Base-by-base conservation (phyloP, 768 basidiomycete species). In the Hypholoma fasciculare region DNA sequence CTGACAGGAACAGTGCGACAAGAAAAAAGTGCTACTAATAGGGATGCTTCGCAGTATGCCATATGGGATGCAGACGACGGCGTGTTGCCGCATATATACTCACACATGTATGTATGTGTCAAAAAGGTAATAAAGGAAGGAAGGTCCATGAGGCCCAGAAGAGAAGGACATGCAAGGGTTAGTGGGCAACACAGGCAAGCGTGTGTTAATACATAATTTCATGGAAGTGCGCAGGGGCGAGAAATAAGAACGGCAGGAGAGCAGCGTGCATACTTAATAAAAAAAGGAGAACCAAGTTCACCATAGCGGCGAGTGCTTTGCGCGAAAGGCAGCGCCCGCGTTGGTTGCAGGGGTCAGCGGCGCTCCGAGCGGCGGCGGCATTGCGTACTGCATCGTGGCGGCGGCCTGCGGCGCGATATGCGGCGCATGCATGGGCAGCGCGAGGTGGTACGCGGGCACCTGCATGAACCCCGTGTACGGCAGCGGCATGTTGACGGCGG, bases 381-480 rank as follows among this genome's bases (percentile, higher is more conserved):
- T 11, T 19, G 44, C 34, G 23, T 39, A 52, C 44, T 23, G 43
- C 54, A 54, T 54, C 14, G 58, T 58, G 52, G 39, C 54, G 11
- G 59, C 54, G n/a, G 58, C 50, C n/a, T 56, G 38, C 36, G 52
- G 7, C 34, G 51, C 52, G 3, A 52, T 26, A 44, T 42, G 52
- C 20, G 54, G 4, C 12, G 50, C 57, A 9, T 62, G 61, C 51
- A 62, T 52, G 7, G 62, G 46, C 53, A 68, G 62, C 11, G 60
- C 64, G 37, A 67, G 44, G 16, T 67, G 68, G 42, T 63, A 65
- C 7, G 54, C 51, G 23, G 66, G 66, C 39, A 64, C 49, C 19
- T 67, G 66, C 54, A 66, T 53, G 56, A 63, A 66, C 12, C 61
- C 42, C 16, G 59, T 42, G 38, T 61, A 66, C 1, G 61, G 56